Evolutionary conservation across 2,329 filamentous ascomycete species (phyloP).

Genomic region (Diaporthe capsici): DNA sequence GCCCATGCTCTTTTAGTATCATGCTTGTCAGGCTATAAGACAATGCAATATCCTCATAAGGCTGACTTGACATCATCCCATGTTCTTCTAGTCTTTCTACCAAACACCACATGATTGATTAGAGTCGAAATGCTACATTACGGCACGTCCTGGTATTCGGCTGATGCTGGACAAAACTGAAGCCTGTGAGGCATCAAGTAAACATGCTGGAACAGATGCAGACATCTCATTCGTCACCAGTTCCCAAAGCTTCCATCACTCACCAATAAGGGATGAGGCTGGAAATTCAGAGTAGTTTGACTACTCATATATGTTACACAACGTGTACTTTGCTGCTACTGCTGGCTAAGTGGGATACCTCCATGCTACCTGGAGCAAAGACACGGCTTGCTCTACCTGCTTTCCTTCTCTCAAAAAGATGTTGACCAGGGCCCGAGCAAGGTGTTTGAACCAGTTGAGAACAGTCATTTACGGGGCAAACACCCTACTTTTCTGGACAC

Average conservation of each 20-base stretch:
- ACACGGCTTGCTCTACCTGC: neutral
- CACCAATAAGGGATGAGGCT: neutral
- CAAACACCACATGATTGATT: neutral
- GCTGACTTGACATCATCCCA: conserved; percentile 20
- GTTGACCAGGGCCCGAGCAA: neutral
- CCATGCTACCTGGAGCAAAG: neutral
- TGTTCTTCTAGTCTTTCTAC: neutral
- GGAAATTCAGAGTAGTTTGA: neutral
- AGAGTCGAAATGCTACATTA: neutral
- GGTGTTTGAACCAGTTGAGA: neutral
- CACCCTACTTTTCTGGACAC: neutral
- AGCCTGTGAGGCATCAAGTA: neutral
- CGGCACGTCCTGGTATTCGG: too few species aligned
- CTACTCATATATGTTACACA: neutral
- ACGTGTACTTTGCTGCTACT: neutral
- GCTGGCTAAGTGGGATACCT: neutral
- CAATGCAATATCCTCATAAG: conserved; percentile 12
- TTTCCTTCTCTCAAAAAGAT: neutral
- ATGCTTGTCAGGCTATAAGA: conserved; percentile 11
- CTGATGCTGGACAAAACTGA: neutral
- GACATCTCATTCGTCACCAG: neutral
- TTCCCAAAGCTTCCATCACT: neutral
- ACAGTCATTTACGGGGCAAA: neutral
- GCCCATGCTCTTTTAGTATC: neutral
- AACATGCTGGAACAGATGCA: too few species aligned